These are phyloP conservation scores for Corrigiola litoralis DNA, from an alignment of 179 eudicot genomes.

Conservation along the genomic window DNA sequence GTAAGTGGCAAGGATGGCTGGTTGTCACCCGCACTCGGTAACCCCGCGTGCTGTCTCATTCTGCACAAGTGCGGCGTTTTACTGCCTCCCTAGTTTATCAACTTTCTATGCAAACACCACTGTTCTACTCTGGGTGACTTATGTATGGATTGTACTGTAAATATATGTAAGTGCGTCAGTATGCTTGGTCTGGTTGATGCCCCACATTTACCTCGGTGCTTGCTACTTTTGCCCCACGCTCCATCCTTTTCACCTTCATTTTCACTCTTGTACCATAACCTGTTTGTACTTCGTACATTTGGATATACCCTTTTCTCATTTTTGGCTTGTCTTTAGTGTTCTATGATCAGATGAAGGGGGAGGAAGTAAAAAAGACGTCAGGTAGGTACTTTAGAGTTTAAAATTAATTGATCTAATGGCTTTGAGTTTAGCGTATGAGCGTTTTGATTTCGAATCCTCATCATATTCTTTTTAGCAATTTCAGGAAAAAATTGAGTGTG, in stretches of 20 bases:
- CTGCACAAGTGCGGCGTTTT: slow-evolving; percentile 15
- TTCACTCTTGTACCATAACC: not conserved
- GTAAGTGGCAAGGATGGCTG: not conserved
- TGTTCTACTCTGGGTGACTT: slow-evolving; percentile 21
- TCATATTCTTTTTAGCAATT: too few relatives aligned
- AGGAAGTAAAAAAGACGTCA: too few relatives aligned
- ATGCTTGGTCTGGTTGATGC: slow-evolving; percentile 17
- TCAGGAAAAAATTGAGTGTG: too few relatives aligned
- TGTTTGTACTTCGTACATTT: not conserved
- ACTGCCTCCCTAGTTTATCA: not conserved
- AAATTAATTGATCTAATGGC: too few relatives aligned
- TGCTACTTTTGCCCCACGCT: slow-evolving; percentile 15
- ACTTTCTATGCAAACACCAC: not conserved
- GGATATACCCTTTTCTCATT: not conserved
- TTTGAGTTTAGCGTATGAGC: too few relatives aligned
- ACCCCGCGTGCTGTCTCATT: slow-evolving; percentile 21
- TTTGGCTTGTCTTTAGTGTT: not conserved
- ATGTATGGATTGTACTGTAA: not conserved
- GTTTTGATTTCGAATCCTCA: too few relatives aligned
- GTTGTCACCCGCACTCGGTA: slow-evolving; percentile 8
- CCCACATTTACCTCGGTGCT: slow-evolving; percentile 33
- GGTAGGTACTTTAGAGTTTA: too few relatives aligned
- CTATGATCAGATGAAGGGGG: too few relatives aligned
- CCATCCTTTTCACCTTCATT: slow-evolving; percentile 2
- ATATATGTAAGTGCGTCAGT: not conserved